A percentile compares a stretch with the other conserved stretches of the same genome.
These are phyloP conservation scores for Darksidea phi DNA, from an alignment of 495 filamentous ascomycete species.

Conservation along the genomic window DNA sequence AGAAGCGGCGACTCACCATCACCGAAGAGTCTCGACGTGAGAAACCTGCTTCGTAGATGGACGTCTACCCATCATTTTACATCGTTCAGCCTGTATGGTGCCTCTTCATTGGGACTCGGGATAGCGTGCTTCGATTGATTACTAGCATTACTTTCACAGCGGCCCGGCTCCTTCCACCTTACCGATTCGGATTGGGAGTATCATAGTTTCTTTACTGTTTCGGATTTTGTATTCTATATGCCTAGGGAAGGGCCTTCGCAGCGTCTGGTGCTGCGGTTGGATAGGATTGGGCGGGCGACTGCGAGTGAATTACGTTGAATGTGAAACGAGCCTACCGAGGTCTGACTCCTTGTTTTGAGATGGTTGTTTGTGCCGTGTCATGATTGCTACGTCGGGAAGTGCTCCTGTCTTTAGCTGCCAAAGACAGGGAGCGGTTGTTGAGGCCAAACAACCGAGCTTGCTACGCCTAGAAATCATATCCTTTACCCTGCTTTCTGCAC, in stretches of 20 bases:
- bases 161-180: no score
- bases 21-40: constrained; percentile 36
- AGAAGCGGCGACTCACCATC: constrained; percentile 40
- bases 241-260: background rate
- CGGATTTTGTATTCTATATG: constrained; percentile 17
- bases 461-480: no score
- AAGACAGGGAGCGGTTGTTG: no score
- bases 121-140: constrained; percentile 11
- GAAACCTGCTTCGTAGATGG: constrained; percentile 16
- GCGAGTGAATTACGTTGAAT: constrained; percentile 7
- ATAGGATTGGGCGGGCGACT: background rate
- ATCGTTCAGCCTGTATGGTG: constrained; percentile 34
- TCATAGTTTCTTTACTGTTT: no score
- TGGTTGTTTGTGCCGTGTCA: no score
- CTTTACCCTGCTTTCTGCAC: no score
- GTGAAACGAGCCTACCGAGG: background rate
- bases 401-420: no score
- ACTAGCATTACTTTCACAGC: background rate
- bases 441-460: no score
- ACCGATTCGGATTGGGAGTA: no score
- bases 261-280: background rate
- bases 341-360: no score
- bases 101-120: constrained; percentile 21
- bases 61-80: constrained; percentile 8
- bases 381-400: no score